A percentile compares a stretch with the other conserved stretches of the same genome.
Conservation (phyloP, 306 rosid species). For the Cicer pinnatifidum region DNA sequence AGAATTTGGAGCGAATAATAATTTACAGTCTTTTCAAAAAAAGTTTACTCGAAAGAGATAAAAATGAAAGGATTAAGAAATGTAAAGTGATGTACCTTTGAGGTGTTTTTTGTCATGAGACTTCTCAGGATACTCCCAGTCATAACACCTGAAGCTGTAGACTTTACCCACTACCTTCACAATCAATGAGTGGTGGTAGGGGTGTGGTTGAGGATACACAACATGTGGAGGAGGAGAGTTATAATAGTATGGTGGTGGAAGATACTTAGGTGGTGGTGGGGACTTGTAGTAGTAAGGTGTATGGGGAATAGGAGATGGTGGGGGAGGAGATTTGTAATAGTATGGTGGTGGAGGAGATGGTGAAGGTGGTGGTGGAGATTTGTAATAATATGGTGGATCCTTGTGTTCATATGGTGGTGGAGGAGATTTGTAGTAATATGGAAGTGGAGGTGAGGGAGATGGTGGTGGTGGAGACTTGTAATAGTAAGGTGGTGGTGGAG, state of each 20-base stretch:
- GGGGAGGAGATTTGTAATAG: too few relatives aligned
- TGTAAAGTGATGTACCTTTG: constrained; percentile 56
- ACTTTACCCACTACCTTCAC: constrained; percentile 91
- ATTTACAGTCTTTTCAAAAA: too few relatives aligned
- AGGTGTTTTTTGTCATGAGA: constrained; percentile 89
- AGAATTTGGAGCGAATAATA: too few relatives aligned
- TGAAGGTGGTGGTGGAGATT: too few relatives aligned
- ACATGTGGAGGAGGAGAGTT: constrained; percentile 57
- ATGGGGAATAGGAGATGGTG: too few relatives aligned
- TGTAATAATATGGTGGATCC: too few relatives aligned
- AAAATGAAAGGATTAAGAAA: too few relatives aligned
- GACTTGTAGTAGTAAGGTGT: too few relatives aligned
- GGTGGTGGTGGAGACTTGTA: constrained; percentile 70
- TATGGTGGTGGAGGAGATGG: too few relatives aligned
- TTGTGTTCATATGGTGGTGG: not conserved
- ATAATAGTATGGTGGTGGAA: constrained; percentile 50
- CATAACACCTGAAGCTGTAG: constrained; percentile 79
- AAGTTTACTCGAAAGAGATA: too few relatives aligned
- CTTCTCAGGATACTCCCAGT: constrained; percentile 72
- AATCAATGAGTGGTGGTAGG: constrained; percentile 57
- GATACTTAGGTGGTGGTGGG: not conserved
- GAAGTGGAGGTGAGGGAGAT: constrained; percentile 55
- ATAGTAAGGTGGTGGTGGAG: constrained; percentile 64
- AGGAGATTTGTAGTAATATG: not conserved
- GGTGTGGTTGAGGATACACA: constrained; percentile 57